Base-by-base conservation (phyloP, 1,284 basidiomycete species). In the Xerocomus amazonicus region DNA sequence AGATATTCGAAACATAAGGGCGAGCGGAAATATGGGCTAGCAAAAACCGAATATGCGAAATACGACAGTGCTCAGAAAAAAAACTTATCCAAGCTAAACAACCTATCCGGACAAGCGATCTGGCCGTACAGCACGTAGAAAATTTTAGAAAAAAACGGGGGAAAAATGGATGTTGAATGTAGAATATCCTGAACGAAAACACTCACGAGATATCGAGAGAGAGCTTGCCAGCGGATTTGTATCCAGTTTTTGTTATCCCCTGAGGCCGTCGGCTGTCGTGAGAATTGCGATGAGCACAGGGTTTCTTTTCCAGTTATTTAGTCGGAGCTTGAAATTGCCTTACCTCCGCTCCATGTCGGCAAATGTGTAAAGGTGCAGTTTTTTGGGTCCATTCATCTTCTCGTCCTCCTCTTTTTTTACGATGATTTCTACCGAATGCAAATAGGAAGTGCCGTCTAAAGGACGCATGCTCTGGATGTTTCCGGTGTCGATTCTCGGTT, bases 381-480 rank as follows among this genome's bases (percentile, higher is more conserved):
- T 45, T 44, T 37, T 19, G 0, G 4, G 16, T 40, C 4, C 48
- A 26, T 47, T 45, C 31, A 23, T 3, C 9, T 32, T 52, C 35
- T 37, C 48, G 27, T 40, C 29, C 29, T 49, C 1, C 35, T 23
- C 31, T 32, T 29, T 32, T 33, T 54, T 35, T 56, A 71, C 70
- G 79, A 80, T 71, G 77, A 80, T 65, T 67, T 63, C 69, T 68
- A 73, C 77, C 78, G 73, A 74, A 73, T 68, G 71, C 68, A 67
- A 73, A 78, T 80, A 81, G 79, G 79, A 81, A 81, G 79, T 81
- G 79, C 79, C 79, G 79, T 81, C 79, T 71, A 70, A 81, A 79
- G 69, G 62, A 55, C 68, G 59, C 62, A 57, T 66, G 60, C 58
- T 60, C 53, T 56, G 51, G 56, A 56, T 57, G 58, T 58, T 56